Percentiles rank a stretch among this genome's conserved stretches.
Conservation (phyloP, 495 filamentous ascomycete species). For the Xylaria grammica region DNA sequence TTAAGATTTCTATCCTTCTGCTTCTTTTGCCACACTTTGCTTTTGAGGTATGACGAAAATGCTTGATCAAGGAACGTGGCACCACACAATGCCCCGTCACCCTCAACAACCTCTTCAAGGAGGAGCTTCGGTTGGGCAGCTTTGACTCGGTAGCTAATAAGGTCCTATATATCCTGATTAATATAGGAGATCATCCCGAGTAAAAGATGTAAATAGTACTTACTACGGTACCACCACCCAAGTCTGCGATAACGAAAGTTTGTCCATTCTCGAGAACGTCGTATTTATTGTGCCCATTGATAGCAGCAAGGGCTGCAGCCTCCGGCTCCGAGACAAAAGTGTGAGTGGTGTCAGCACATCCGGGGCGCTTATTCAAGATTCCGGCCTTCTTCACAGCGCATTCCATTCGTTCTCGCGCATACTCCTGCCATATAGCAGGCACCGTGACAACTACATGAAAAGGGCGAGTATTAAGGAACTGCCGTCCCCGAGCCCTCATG, state of each 20-base stretch:
- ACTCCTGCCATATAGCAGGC: conserved; percentile 38
- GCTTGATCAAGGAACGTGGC: conserved; percentile 14
- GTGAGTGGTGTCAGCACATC: conserved; percentile 19
- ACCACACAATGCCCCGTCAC: conserved; percentile 6
- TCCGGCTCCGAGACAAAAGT: conserved; percentile 36
- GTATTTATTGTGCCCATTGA: not conserved
- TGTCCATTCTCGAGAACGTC: not conserved
- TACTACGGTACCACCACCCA: conserved; percentile 18
- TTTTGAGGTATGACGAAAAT: not conserved
- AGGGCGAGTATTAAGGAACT: not conserved
- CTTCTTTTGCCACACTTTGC: not conserved
- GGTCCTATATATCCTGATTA: not conserved
- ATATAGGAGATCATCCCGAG: not conserved
- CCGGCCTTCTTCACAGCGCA: conserved; percentile 26
- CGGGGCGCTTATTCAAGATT: conserved; percentile 22
- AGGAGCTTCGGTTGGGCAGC: not conserved
- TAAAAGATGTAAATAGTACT: not conserved
- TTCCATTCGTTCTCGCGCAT: conserved; percentile 28
- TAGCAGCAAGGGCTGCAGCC: conserved; percentile 30
- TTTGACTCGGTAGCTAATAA: conserved; percentile 11
- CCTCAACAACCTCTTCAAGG: conserved; percentile 15
- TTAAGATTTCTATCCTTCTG: not conserved
- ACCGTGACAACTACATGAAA: conserved; percentile 37
- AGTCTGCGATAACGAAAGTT: conserved; percentile 9
- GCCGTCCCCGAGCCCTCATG: not conserved